Percentiles rank a stretch among this genome's conserved stretches.
Conservation (phyloP, 257 asterid species). For the Fraxinus americana region DNA sequence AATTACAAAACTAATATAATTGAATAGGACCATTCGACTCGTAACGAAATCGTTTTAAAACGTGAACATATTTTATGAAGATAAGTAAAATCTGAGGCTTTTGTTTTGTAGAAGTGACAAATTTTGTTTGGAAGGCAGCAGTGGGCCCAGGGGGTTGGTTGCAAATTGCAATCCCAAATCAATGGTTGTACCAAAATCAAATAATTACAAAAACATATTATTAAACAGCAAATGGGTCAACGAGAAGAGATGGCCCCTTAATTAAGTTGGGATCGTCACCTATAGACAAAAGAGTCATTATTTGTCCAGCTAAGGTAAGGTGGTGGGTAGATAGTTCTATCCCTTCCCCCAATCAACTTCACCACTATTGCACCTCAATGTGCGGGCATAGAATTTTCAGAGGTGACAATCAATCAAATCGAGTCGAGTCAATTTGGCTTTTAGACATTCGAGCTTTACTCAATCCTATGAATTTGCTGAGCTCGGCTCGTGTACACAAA, state of each 20-base stretch:
- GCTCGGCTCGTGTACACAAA: too few species aligned
- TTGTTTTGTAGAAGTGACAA: not conserved
- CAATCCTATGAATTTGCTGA: too few species aligned
- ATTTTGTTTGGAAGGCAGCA: not conserved
- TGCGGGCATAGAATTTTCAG: too few species aligned
- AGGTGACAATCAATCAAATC: too few species aligned
- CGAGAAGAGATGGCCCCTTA: not conserved
- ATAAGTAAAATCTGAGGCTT: not conserved
- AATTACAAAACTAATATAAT: too few species aligned
- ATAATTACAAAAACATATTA: not conserved
- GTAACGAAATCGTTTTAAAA: too few species aligned
- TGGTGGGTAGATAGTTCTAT: not conserved
- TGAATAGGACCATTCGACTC: too few species aligned
- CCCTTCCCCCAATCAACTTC: not conserved
- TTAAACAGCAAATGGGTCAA: not conserved
- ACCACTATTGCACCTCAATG: too few species aligned
- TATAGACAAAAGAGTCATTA: not conserved
- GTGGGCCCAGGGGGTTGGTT: not conserved
- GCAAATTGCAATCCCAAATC: not conserved
- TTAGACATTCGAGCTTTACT: too few species aligned
- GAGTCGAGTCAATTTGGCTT: too few species aligned
- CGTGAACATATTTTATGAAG: not conserved
- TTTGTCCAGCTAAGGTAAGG: slow-evolving; percentile 5
- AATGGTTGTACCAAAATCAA: not conserved
- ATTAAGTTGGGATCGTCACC: not conserved